Evolutionary conservation across 148 eudicot species (phyloP), one percentile per base, ranked within the genome.

Genomic region (Camellia sinensis): DNA sequence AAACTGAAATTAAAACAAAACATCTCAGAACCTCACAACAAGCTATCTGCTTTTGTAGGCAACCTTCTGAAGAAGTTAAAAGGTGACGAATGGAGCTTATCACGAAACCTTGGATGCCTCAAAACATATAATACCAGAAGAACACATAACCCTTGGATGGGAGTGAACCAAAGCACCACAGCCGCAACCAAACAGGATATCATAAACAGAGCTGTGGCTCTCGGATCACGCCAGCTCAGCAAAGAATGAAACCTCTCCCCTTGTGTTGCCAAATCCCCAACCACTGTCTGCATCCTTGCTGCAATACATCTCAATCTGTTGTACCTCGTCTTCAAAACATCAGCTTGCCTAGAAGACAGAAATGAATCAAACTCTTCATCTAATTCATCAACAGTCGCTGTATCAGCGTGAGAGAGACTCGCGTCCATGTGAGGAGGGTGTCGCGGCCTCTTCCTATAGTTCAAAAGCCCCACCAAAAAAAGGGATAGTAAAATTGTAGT

Each of bases 31-130:
- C 68, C 45, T 81, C 59, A 81, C 56, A 75, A 45, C 50, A 81
- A 75, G 79, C 79, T 43, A 40, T 81, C 83, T 12, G 79, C 74
- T 75, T 19, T 81, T 22, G 83, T 59, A 2, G 83, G 79, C 83
- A 81, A 68, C 83, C 83, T 81, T 7, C 74, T 68, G 67, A 81
- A 81, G 74, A 66, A 81, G 59, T 67, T 81, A 15, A 67, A 67
- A 8, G 83, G 79, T 68, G 53, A 44, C 7, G 83, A 74, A 44
- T 79, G 83, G 44, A 74, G 63, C 74, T 67, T 81, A 15, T 22
- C 11, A 7, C 83, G 79, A 17, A 81, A 81, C 40, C 79, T 74
- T 19, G 83, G 83, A 62, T 81, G 79, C 52, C 83, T 81, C 29
- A 81, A 19, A 6, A 81, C 67, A 75, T 81, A 81, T 17, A 75